phyloP scores from a whole-genome alignment of 768 basidiomycete species.

The Naganishia kalamii region DNA sequence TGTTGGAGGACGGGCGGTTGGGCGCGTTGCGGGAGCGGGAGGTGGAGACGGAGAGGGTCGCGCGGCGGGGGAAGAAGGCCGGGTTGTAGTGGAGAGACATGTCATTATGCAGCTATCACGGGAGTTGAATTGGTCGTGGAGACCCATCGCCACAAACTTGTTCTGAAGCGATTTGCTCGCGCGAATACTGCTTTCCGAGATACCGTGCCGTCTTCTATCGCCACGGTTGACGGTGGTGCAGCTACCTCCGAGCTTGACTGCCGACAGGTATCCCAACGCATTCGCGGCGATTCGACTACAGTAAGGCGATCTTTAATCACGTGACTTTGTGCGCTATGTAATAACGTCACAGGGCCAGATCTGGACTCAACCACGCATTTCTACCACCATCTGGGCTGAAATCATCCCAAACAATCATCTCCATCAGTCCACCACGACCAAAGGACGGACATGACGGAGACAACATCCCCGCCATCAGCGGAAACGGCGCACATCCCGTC shows the following conservation, averaged over 20 bases:
- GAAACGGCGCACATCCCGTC: background rate
- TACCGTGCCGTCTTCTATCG: too few relatives aligned
- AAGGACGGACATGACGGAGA: background rate
- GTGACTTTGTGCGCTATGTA: background rate
- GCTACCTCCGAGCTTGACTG: too few relatives aligned
- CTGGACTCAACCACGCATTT: background rate
- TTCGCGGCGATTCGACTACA: too few relatives aligned
- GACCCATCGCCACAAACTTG: too few relatives aligned
- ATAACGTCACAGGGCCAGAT: background rate
- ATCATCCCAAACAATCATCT: background rate
- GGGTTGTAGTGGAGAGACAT: background rate
- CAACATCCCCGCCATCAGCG: background rate
- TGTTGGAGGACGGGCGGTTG: constrained; percentile 23
- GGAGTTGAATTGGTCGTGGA: too few relatives aligned
- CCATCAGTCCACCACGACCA: background rate
- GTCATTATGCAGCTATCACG: background rate
- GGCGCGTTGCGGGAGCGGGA: constrained; percentile 11
- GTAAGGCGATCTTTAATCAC: too few relatives aligned
- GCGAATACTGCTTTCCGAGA: background rate
- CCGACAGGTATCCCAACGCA: too few relatives aligned
- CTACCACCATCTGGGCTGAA: background rate
- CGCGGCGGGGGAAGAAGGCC: constrained; percentile 32
- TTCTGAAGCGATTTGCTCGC: too few relatives aligned
- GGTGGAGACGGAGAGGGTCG: constrained; percentile 15
- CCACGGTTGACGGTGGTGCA: too few relatives aligned